Base-by-base conservation (phyloP, 805 yeast genomes). In the Wickerhamomyces sydowiorum region DNA sequence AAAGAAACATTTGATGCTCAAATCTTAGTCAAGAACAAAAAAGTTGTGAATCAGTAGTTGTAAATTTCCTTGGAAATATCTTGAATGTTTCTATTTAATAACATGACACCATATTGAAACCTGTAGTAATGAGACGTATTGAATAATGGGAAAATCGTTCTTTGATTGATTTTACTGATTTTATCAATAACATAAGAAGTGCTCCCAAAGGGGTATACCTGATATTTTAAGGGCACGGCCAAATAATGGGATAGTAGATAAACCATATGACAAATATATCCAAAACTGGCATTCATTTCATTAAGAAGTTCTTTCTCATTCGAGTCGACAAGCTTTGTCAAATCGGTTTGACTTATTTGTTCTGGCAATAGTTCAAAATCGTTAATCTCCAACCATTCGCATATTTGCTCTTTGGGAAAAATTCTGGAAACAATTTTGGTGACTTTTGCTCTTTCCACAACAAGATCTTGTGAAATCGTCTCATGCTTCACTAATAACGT, bases 1-100 rank as follows among this genome's bases (percentile, higher is more conserved):
- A 66, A 64, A 0, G 59, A 57, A n/a, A 49, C 30, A 7, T 59
- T 73, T 43, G 78, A 75, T 52, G 51, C 57, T 37, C 77, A 72
- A 48, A 46, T 56, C 6, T 47, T 73, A 40, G 73, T 69, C 6
- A 45, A 57, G 5, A 39, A 43, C 25, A 54, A 57, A 2, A 31
- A 37, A 18, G 23, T 36, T 10, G 22, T 32, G 15, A 32, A 32
- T 32, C 10, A 32, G 29, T 46, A 49, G 34, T 46, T 37, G 38
- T 44, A 45, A 2, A 41, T 40, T 19, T 52, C 55, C 10, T 42
- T 46, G 22, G 55, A 30, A n/a, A 56, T 40, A 43, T 69, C 71
- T 22, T 64, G 64, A 28, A 70, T 54, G 48, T 70, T 57, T 33
- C 62, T 61, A 28, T 61, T 49, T 27, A 70, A 45, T 20, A 70